These are phyloP conservation scores for Globisporangium cederbergense DNA, from an alignment of 352 stramenopile genomes.

Conservation along the genomic window DNA sequence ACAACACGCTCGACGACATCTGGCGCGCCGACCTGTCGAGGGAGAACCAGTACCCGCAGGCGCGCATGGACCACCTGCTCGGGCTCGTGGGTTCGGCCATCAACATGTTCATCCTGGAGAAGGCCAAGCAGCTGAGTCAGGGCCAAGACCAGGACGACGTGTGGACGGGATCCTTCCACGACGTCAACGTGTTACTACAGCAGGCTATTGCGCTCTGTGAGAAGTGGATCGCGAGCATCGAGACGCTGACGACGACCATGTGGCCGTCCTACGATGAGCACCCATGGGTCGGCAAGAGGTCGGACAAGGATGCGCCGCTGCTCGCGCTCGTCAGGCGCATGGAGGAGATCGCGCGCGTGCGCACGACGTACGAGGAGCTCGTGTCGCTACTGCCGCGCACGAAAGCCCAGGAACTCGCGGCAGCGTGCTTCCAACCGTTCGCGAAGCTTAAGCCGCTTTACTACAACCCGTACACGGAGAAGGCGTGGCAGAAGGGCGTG, in stretches of 20 bases:
- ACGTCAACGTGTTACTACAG: conserved; percentile 54
- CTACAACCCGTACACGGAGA: conserved; percentile 91
- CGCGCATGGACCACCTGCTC: conserved; percentile 86
- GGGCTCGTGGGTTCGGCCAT: conserved; percentile 77
- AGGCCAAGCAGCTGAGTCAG: conserved; percentile 23
- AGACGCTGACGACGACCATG: conserved; percentile 74
- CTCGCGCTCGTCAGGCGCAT: conserved; percentile 60
- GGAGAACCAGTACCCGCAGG: conserved; percentile 76
- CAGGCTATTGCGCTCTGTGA: conserved; percentile 74
- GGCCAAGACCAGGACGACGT: conserved; percentile 21
- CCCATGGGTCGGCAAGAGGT: conserved; percentile 56
- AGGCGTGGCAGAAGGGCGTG: conserved; percentile 70
- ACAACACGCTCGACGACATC: conserved; percentile 86
- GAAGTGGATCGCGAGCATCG: conserved; percentile 67
- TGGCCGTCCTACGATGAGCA: conserved; percentile 85
- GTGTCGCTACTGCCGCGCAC: conserved; percentile 52
- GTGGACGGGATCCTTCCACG: conserved; percentile 65
- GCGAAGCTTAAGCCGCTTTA: conserved; percentile 64
- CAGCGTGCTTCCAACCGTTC: conserved; percentile 72
- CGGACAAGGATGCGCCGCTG: conserved; percentile 37
- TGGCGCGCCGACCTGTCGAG: conserved; percentile 75
- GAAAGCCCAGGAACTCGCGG: conserved; percentile 34
- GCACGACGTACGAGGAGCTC: conserved; percentile 89
- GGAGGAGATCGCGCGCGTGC: conserved; percentile 75
- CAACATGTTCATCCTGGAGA: conserved; percentile 63